Percentiles rank a stretch among this genome's conserved stretches.
These are phyloP conservation scores for Pseudonitzschia multiseries DNA, from an alignment of 108 stramenopile genomes.

Conservation along the genomic window DNA sequence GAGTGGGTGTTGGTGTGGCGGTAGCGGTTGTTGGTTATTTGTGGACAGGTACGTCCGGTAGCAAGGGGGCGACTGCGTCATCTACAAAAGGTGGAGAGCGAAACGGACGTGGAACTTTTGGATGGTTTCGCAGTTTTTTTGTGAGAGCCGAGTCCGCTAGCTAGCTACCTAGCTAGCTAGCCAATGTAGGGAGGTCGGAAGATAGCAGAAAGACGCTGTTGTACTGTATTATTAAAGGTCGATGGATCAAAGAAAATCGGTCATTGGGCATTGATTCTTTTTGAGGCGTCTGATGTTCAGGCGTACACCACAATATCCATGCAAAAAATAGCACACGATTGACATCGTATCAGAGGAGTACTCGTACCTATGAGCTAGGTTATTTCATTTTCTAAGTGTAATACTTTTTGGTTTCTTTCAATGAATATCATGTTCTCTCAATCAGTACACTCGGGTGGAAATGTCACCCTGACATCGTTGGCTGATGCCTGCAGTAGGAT, in stretches of 20 bases:
- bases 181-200: background rate
- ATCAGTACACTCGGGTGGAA: too few species aligned
- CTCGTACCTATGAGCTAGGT: too few species aligned
- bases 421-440: too few species aligned
- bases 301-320: background rate
- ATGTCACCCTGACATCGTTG: too few species aligned
- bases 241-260: background rate
- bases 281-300: slow-evolving; percentile 3
- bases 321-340: background rate
- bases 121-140: slow-evolving; percentile 20
- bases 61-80: slow-evolving; percentile 11
- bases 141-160: slow-evolving; percentile 9
- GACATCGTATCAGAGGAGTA: background rate
- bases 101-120: slow-evolving; percentile 2
- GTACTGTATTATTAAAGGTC: background rate
- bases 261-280: background rate
- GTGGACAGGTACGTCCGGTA: slow-evolving; percentile 25
- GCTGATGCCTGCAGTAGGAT: too few species aligned
- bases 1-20: slow-evolving; percentile 66
- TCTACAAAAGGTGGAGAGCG: slow-evolving; percentile 17
- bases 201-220: background rate
- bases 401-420: too few species aligned
- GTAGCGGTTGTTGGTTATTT: slow-evolving; percentile 59
- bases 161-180: background rate
- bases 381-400: too few species aligned